phyloP scores from a whole-genome alignment of 2,329 filamentous ascomycete species.

The Microcera coccophila region DNA sequence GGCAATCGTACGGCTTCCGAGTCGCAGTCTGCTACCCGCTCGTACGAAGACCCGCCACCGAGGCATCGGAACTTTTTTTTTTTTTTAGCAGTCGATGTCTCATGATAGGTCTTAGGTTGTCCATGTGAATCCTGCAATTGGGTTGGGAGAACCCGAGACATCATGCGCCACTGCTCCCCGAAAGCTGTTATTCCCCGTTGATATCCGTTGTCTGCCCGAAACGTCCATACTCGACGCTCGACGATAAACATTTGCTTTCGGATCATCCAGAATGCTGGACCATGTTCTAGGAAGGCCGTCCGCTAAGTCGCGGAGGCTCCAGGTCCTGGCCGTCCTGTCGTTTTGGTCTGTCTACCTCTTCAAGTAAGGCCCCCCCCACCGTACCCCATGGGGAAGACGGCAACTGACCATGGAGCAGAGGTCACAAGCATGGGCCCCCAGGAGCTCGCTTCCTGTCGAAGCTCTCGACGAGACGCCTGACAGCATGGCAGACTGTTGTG shows the following conservation, averaged over 20 bases:
- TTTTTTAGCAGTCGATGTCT: no score
- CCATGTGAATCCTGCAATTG: slow-evolving; percentile 24
- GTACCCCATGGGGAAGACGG: slow-evolving; percentile 2
- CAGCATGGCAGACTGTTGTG: slow-evolving; percentile 84
- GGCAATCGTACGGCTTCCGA: not conserved
- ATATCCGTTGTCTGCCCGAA: not conserved
- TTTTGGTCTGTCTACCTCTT: slow-evolving; percentile 88
- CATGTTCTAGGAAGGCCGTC: slow-evolving; percentile 90
- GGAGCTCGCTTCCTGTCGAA: slow-evolving; percentile 66
- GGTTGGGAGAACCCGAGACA: slow-evolving; percentile 9
- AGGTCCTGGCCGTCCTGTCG: slow-evolving; percentile 84
- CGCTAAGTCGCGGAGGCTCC: slow-evolving; percentile 83
- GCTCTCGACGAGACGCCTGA: slow-evolving; percentile 66
- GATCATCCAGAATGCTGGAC: slow-evolving; percentile 57
- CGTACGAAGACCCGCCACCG: slow-evolving; percentile 11
- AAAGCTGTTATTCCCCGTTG: not conserved
- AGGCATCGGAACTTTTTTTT: slow-evolving; percentile 11
- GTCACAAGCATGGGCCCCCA: slow-evolving; percentile 84
- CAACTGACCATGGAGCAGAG: slow-evolving; percentile 49
- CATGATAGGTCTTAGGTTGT: slow-evolving; percentile 11
- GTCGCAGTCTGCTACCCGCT: not conserved
- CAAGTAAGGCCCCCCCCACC: slow-evolving; percentile 47
- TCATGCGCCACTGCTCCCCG: slow-evolving; percentile 14
- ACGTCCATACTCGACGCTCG: slow-evolving; percentile 1
- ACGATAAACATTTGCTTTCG: slow-evolving; percentile 1